A percentile compares a stretch with the other conserved stretches of the same genome.
Conservation (phyloP, 306 rosid genomes). For the Lupinus albus region DNA sequence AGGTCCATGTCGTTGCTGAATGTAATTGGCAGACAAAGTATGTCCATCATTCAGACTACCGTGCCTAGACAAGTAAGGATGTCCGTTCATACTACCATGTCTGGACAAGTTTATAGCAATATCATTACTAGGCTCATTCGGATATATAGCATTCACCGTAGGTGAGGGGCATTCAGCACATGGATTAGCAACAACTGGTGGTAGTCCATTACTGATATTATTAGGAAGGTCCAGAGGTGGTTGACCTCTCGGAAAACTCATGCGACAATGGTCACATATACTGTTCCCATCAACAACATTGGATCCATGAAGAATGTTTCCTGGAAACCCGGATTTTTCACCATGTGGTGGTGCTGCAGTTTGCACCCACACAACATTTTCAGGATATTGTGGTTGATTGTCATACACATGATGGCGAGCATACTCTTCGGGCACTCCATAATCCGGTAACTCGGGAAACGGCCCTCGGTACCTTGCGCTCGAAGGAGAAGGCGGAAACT, state of each 20-base stretch:
- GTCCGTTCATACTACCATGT: conserved; percentile 51
- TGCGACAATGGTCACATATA: conserved; percentile 73
- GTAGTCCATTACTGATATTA: conserved; percentile 60
- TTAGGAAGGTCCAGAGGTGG: conserved; percentile 65
- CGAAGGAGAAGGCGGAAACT: conserved; percentile 85
- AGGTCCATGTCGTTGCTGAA: conserved; percentile 61
- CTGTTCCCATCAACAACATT: conserved; percentile 71
- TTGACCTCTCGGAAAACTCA: conserved; percentile 72
- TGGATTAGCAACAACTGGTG: conserved; percentile 49
- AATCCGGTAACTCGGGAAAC: conserved; percentile 64
- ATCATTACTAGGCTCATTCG: conserved; percentile 62
- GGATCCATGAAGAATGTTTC: conserved; percentile 61
- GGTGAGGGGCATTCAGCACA: conserved; percentile 66
- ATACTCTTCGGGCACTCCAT: conserved; percentile 82
- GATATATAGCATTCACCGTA: conserved; percentile 55
- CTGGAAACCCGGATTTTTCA: conserved; percentile 76
- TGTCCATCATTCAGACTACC: conserved; percentile 18
- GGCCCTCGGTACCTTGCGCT: conserved; percentile 67
- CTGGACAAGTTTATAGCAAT: conserved; percentile 58
- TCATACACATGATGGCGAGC: conserved; percentile 67
- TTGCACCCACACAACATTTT: conserved; percentile 67
- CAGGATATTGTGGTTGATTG: conserved; percentile 79
- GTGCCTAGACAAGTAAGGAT: no score
- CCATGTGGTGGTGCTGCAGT: conserved; percentile 46
- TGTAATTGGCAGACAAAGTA: conserved; percentile 51